Base-by-base conservation (phyloP, 495 filamentous ascomycete genomes). In the Aspergillus campestris region DNA sequence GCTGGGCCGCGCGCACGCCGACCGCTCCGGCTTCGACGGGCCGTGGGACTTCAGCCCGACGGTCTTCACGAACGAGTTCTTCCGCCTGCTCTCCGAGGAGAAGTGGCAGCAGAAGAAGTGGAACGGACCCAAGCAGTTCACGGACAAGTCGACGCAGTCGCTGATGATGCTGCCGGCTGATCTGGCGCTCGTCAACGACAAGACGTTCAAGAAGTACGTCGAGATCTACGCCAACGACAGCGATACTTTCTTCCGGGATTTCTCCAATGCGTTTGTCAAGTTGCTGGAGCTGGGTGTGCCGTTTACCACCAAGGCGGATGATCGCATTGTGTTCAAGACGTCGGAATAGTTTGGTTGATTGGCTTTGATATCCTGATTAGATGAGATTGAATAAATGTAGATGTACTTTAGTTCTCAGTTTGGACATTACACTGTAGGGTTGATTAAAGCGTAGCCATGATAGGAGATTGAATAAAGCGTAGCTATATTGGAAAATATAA, bases 111-210 rank as follows among this genome's bases (percentile, higher is more conserved):
- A 75, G 71, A 81, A 79, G 71, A 95, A 95, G 81, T 97, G 92
- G 92, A 80, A 91, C 60, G 92, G 92, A 13, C 89, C 89, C 31
- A 74, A 74, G 58, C 77, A 94, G 76, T 90, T 78, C 65, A 78
- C 89, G 66, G 92, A 98, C 70, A 81, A 83, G 67, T 74, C 69
- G 59, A 89, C 81, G 54, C 86, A 89, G 75, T 77, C 76, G 38
- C 70, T 98, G 54, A 98, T 98, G 92, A 98, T 98, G 92, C 71
- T 98, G 57, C 92, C 92, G 46, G 82, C 88, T 45, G 92, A 98
- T 60, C 81, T 94, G 69, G 87, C 81, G 31, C 67, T 98, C 39
- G 65, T 92, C 64, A 82, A 89, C 70, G 92, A 98, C 70, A 87
- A 91, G 75, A 72, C 68, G 40, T 95, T 97, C 80, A 81, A 75